These are phyloP conservation scores for Daldinia sp. DNA, from an alignment of 2,329 filamentous ascomycete species.

Conservation along the genomic window DNA sequence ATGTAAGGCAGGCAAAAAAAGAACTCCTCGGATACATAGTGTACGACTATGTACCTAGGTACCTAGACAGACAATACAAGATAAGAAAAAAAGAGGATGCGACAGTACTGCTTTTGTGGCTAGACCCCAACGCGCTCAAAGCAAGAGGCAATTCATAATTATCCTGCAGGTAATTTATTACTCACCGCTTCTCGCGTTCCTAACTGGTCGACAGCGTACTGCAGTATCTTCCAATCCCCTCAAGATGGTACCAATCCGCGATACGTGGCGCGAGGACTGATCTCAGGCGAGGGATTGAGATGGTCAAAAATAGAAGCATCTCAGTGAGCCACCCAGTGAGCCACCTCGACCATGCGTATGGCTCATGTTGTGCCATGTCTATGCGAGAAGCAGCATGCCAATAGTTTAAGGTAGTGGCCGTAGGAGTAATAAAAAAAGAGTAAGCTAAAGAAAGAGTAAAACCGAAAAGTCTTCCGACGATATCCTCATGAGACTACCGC, in stretches of 20 bases:
- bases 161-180: slow-evolving; percentile 38
- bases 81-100: slow-evolving; percentile 5
- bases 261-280: slow-evolving; percentile 39
- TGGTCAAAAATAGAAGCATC: slow-evolving; percentile 30
- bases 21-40: not conserved
- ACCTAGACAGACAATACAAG: too few relatives aligned
- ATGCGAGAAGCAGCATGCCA: not conserved
- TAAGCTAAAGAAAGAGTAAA: slow-evolving; percentile 3
- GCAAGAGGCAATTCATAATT: slow-evolving; percentile 31
- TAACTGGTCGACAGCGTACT: slow-evolving; percentile 38
- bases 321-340: slow-evolving; percentile 19
- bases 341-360: slow-evolving; percentile 11
- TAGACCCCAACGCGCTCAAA: slow-evolving; percentile 20
- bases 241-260: slow-evolving; percentile 29
- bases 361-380: slow-evolving; percentile 20
- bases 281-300: slow-evolving; percentile 22
- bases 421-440: slow-evolving; percentile 12
- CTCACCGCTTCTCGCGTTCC: slow-evolving; percentile 43
- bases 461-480: slow-evolving; percentile 25
- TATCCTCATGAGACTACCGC: slow-evolving; percentile 26
- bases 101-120: not conserved
- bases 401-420: slow-evolving; percentile 1
- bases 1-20: not conserved
- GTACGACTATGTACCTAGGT: slow-evolving; percentile 1
- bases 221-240: slow-evolving; percentile 40